Evolutionary conservation across 1,284 basidiomycete genomes (phyloP), one percentile per base, ranked within the genome.

Genomic region (Microbotryum saponariae): DNA sequence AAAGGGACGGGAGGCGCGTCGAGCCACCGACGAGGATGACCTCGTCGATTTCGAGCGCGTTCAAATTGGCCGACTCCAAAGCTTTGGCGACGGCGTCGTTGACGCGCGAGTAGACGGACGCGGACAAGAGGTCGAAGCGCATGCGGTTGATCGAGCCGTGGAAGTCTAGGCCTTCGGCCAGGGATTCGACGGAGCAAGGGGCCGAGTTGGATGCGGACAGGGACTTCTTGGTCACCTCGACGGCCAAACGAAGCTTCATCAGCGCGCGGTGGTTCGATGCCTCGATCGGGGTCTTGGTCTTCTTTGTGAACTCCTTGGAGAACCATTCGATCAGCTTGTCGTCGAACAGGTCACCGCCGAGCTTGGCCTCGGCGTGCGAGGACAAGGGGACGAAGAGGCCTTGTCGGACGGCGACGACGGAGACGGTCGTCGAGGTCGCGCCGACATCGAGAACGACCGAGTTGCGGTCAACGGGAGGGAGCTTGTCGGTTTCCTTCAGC

Each of bases 221-320:
- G 0, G 91, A 92, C 68, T 92, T 86, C 78, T 98, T 98, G 48
- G 92, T 94, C 75, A 93, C 86, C 75, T 97, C 93, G 63, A 96
- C 84, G 21, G 93, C 91, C 56, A 97, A 85, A 31, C 89, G 83
- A 48, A 98, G 83, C 76, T 96, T 97, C 55, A 91, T 89, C 74
- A 92, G 89, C 5, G 94, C 91, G 25, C 96, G 88, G 73, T 85
- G 83, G 76, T 93, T 71, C 66, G 71, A 62, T 23, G 85, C 64
- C 18, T 81, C 77, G 47, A 97, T 80, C 0, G 85, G 79, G 27
- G 83, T 82, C 77, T 93, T 93, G 47, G 87, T 92, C 81, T 97
- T 98, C 77, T 97, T 97, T 59, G 89, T 89, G 76, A 98, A 98
- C 73, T 98, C 94, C 75, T 93, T 88, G 59, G 90, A 85, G 76